These are phyloP conservation scores for Puya raimondii DNA, from an alignment of 176 grass and related monocot species.

Conservation along the genomic window DNA sequence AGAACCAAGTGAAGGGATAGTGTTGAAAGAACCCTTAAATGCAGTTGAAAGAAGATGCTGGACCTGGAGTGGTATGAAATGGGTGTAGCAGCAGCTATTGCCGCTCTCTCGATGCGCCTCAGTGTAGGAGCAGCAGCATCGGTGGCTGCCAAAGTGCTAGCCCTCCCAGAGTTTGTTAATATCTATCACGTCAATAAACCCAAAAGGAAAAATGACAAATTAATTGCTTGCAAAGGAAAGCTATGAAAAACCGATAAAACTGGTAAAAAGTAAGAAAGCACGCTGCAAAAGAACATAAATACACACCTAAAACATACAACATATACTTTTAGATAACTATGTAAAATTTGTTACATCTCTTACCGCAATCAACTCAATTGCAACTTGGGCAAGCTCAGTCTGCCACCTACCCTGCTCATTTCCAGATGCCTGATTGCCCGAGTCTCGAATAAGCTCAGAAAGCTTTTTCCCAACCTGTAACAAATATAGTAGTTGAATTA, in stretches of 20 bases:
- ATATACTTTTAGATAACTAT: neutral
- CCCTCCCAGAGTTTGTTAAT: slow-evolving; percentile 92
- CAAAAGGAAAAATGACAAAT: neutral
- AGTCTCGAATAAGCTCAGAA: slow-evolving; percentile 92
- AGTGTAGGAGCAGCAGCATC: slow-evolving; percentile 92
- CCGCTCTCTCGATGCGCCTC: slow-evolving; percentile 90
- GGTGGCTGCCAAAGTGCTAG: slow-evolving; percentile 86
- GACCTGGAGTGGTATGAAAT: slow-evolving; percentile 96
- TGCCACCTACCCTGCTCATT: slow-evolving; percentile 81
- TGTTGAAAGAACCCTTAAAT: neutral
- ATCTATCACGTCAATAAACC: slow-evolving; percentile 25
- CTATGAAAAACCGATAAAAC: neutral
- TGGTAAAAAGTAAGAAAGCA: neutral
- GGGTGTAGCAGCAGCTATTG: slow-evolving; percentile 91
- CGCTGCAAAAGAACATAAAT: neutral
- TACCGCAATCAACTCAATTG: slow-evolving; percentile 91
- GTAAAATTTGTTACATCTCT: neutral
- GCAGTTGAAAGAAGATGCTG: slow-evolving; percentile 9
- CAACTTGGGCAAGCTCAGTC: slow-evolving; percentile 82
- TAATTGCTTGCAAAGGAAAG: neutral
- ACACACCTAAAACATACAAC: neutral
- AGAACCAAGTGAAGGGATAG: slow-evolving; percentile 12
- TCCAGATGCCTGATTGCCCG: slow-evolving; percentile 61
- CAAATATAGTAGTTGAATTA: neutral
- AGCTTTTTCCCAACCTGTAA: slow-evolving; percentile 94